Evolutionary conservation across 192 early-diverging fungal species (phyloP).

Genomic region (Coemansia sp.): DNA sequence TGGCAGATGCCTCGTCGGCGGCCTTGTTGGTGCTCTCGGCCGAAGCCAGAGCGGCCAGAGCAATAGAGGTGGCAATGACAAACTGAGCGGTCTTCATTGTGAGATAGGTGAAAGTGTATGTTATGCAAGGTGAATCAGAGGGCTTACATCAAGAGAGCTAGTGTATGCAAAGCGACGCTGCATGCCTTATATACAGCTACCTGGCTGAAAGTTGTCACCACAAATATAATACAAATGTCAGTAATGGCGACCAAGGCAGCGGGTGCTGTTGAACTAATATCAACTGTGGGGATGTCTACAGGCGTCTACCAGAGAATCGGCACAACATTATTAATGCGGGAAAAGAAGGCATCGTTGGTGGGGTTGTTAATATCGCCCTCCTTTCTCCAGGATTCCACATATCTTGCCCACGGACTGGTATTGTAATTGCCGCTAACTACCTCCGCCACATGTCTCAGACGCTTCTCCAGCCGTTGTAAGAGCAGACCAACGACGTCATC

Average conservation of each 20-base stretch:
- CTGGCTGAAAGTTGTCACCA: background rate
- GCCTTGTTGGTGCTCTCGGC: slow-evolving; percentile 28
- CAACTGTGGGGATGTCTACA: background rate
- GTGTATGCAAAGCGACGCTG: background rate
- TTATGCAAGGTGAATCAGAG: background rate
- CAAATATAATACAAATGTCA: background rate
- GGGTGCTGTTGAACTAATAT: background rate
- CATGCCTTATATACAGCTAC: background rate
- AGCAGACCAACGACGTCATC: background rate
- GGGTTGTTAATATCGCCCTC: background rate
- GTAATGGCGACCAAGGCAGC: background rate
- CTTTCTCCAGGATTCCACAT: background rate
- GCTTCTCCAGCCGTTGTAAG: background rate
- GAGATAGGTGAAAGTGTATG: background rate
- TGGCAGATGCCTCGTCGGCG: background rate
- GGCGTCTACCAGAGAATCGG: background rate
- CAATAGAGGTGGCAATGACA: slow-evolving; percentile 22
- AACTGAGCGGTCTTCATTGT: slow-evolving; percentile 45
- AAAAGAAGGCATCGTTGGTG: background rate
- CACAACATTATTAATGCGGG: background rate
- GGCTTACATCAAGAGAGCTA: background rate
- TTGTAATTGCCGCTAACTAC: background rate
- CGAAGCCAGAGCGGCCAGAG: slow-evolving; percentile 34
- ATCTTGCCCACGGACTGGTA: background rate
- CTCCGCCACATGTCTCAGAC: background rate